These are phyloP conservation scores for Citrus medica DNA, from an alignment of 345 rosid genomes.

Conservation along the genomic window DNA sequence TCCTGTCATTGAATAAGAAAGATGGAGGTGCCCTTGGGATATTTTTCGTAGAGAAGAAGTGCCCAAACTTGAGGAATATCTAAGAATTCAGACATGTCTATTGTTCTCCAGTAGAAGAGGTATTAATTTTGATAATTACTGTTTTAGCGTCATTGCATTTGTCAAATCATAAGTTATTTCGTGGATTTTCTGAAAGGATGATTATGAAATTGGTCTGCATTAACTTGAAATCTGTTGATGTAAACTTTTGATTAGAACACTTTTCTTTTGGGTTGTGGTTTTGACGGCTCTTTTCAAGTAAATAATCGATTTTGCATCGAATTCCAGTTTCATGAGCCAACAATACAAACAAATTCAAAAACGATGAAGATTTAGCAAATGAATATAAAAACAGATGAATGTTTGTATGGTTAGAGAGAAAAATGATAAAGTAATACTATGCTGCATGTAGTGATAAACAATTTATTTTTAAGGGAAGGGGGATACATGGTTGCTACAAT, in stretches of 20 bases:
- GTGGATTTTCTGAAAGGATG: background rate
- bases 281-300: background rate
- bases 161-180: background rate
- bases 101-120: slow-evolving; percentile 33
- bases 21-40: slow-evolving; percentile 50
- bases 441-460: background rate
- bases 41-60: slow-evolving; percentile 49
- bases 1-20: background rate
- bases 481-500: background rate
- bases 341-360: background rate
- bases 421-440: background rate
- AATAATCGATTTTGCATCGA: background rate
- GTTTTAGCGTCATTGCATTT: background rate
- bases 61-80: slow-evolving; percentile 12
- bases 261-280: background rate
- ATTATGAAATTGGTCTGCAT: background rate
- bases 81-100: slow-evolving; percentile 27
- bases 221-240: background rate
- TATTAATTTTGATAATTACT: slow-evolving; percentile 1
- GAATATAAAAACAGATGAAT: too few species aligned
- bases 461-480: background rate
- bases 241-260: background rate
- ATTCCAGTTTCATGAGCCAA: background rate
- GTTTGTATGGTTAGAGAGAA: background rate
- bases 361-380: background rate